These are phyloP conservation scores for Rubroshorea leprosula DNA, from an alignment of 345 rosid genomes.

Conservation along the genomic window DNA sequence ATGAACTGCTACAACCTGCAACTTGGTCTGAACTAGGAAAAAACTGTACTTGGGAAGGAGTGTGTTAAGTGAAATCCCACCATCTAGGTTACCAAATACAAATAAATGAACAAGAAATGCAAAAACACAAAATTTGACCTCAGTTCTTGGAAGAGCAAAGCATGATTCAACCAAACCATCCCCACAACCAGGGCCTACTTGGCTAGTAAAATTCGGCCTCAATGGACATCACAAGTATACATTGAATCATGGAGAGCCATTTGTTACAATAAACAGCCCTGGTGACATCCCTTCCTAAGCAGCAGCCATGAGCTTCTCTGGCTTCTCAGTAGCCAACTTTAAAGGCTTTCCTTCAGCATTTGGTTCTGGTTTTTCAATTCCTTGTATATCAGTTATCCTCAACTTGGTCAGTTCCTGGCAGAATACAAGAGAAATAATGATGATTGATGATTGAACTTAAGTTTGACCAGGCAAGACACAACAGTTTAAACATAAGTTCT, in stretches of 20 bases:
- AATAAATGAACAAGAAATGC: slow-evolving; percentile 17
- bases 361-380: slow-evolving; percentile 64
- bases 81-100: slow-evolving; percentile 11
- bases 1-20: too few relatives aligned
- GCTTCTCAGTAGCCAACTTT: slow-evolving; percentile 33
- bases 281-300: slow-evolving; percentile 31
- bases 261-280: background rate
- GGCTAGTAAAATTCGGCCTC: slow-evolving; percentile 16
- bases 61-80: background rate
- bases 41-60: slow-evolving; percentile 3
- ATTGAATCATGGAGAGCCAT: slow-evolving; percentile 6
- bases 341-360: slow-evolving; percentile 30
- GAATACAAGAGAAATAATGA: background rate
- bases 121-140: slow-evolving; percentile 17
- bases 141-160: slow-evolving; percentile 4
- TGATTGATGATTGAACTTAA: background rate
- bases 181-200: slow-evolving; percentile 9
- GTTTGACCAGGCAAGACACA: background rate
- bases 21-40: slow-evolving; percentile 2
- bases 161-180: slow-evolving; percentile 17
- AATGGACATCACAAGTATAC: slow-evolving; percentile 22
- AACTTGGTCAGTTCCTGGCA: slow-evolving; percentile 86
- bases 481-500: slow-evolving; percentile 6
- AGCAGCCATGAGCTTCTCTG: slow-evolving; percentile 48
- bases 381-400: slow-evolving; percentile 89